Conservation (phyloP, 2,329 filamentous ascomycete genomes). For the Arthrocladium fulminans region DNA sequence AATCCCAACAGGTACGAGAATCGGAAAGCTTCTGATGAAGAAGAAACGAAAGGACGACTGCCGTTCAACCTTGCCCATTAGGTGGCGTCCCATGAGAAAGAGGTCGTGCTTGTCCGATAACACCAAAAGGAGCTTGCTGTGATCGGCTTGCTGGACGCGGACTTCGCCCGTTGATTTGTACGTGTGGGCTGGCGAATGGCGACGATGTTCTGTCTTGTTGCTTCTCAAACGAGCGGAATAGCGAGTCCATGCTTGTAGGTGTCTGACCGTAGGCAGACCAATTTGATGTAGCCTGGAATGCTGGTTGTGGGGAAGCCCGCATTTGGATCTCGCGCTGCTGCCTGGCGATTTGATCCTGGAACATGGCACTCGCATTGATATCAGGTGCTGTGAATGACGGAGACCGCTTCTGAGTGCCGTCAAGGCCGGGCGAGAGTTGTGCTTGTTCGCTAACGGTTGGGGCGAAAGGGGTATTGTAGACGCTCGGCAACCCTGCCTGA, state of each 20-base stretch:
- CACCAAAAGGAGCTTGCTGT: constrained; percentile 26
- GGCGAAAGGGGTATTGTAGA: constrained; percentile 39
- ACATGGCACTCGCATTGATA: constrained; percentile 5
- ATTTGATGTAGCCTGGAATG: constrained; percentile 3
- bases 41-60: neutral
- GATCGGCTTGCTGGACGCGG: neutral
- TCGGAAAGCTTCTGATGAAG: neutral
- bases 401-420: constrained; percentile 1
- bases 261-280: constrained; percentile 6
- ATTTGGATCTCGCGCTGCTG: constrained; percentile 11
- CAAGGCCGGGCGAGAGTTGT: constrained; percentile 19
- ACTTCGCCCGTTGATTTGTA: neutral
- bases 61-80: constrained; percentile 39
- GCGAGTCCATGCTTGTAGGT: constrained; percentile 5
- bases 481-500: constrained; percentile 29
- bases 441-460: constrained; percentile 31
- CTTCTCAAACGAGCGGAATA: constrained; percentile 5
- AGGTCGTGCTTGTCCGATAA: constrained; percentile 32
- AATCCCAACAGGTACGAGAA: neutral
- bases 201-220: constrained; percentile 1
- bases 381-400: neutral
- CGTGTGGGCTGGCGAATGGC: neutral
- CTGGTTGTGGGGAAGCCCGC: constrained; percentile 14
- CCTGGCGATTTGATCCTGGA: constrained; percentile 2
- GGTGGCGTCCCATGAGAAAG: constrained; percentile 32